Percentiles rank a stretch among this genome's conserved stretches.
These are phyloP conservation scores for Ogataea ganodermae DNA, from an alignment of 805 yeast genomes.

Conservation along the genomic window DNA sequence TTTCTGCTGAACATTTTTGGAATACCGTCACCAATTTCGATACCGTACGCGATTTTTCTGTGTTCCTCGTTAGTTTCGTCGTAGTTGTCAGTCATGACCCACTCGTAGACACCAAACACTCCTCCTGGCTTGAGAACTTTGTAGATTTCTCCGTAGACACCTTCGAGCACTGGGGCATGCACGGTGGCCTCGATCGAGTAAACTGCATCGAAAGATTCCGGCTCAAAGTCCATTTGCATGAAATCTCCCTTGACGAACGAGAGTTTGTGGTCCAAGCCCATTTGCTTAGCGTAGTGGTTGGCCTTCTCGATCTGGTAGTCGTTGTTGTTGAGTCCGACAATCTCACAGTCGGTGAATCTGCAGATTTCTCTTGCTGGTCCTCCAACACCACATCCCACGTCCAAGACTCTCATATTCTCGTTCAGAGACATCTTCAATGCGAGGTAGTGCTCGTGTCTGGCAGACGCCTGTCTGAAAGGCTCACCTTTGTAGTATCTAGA, in stretches of 20 bases:
- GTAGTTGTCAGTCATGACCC: conserved; percentile 97
- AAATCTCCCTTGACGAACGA: conserved; percentile 94
- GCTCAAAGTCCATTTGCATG: conserved; percentile 97
- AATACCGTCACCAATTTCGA: conserved; percentile 98
- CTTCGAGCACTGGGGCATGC: conserved; percentile 95
- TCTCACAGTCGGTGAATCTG: conserved; percentile 82
- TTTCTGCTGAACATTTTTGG: conserved; percentile 90
- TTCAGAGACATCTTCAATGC: conserved; percentile 83
- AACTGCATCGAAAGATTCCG: conserved; percentile 89
- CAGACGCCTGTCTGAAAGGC: conserved; percentile 89
- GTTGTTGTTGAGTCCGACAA: conserved; percentile 93
- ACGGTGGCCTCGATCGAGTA: conserved; percentile 99
- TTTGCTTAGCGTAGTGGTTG: conserved; percentile 69
- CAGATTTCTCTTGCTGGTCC: conserved; percentile 98
- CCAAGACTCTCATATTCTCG: conserved; percentile 84
- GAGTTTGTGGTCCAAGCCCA: conserved; percentile 70
- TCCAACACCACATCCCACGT: conserved; percentile 99
- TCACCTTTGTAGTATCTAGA: conserved; percentile 93
- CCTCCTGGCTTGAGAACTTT: conserved; percentile 98
- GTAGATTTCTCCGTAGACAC: conserved; percentile 92
- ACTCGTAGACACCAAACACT: conserved; percentile 95
- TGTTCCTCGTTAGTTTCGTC: conserved; percentile 87
- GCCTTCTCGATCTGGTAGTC: conserved; percentile 97
- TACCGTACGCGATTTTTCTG: conserved; percentile 93
- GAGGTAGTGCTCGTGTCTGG: conserved; percentile 94